Base-by-base conservation (phyloP, 2,329 filamentous ascomycete genomes). In the Phyllosticta ampelicida region DNA sequence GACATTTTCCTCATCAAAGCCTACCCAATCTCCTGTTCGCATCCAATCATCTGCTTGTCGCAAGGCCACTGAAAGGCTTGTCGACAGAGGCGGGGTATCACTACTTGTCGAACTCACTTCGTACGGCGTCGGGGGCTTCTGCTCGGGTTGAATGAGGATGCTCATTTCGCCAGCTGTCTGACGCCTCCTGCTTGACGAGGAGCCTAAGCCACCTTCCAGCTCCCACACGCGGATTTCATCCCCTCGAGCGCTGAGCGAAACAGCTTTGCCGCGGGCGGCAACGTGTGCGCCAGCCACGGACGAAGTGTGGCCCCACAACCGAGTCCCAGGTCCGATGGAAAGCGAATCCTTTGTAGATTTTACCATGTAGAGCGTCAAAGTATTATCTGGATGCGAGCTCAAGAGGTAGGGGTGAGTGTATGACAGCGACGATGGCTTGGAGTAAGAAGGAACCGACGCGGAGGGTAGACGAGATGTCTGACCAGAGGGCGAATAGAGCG, bases 1-100 rank as follows among this genome's bases (percentile, higher is more conserved):
- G n/a, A 96, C 87, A 74, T 90, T 90, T 71, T 95, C 89, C 50
- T 95, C 89, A 66, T 96, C 90, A 66, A 96, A 96, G 0, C 89
- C 89, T 9, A 96, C 84, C 82, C 87, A 92, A 55, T 79, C 78
- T 61, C 77, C 72, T 48, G 74, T 78, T 5, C 78, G 69, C 4
- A 73, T 70, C 13, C 75, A 62, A 51, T 76, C 72, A 48, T 70
- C 69, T 6, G 49, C 19, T 16, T 19, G 49, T 51, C 49, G 49
- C 49, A 51, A 51, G 21, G 49, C 49, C 49, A 26, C 21, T 1
- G 19, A 18, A 19, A 51, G 49, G 18, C 49, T 26, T 10, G 49
- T 44, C 13, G 36, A 44, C n/a, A 44, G 2, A n/a, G 3, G 11
- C 8, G 36, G 16, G n/a, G 16, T 3, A n/a, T 18, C 36, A 44